Base-by-base conservation (phyloP, 495 filamentous ascomycete species). In the Jackrogersella multiformis region DNA sequence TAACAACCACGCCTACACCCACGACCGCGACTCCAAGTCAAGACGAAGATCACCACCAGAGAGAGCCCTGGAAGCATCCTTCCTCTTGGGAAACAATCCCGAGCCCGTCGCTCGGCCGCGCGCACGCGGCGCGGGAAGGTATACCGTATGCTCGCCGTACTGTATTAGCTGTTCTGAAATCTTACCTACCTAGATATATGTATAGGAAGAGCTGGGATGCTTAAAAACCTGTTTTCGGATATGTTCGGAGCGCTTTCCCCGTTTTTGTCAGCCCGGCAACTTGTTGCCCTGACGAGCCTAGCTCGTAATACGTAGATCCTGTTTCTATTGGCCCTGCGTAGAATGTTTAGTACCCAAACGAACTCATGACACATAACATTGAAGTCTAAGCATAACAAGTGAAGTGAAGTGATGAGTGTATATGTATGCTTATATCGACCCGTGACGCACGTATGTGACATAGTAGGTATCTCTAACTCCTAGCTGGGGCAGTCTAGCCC, bases 381-480 rank as follows among this genome's bases (percentile, higher is more conserved):
- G 3, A 15, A 38, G 10, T 5, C 12, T 2, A 42, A 42, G 18
- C 9, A 16, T 5, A 16, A 16, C 4, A 36, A 9, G 10, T 26
- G 20, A 24, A 38, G 34, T 13, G 20, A 26, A 41, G 38, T 56
- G 12, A 23, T 23, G 18, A 28, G 53, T 34, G 15, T 32, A 48
- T 58, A 46, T 59, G 39, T 38, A 59, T 66, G 54, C 54, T 53
- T 61, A 60, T 66, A 56, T 61, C 56, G 49, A 35, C 56, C n/a
- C 64, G 56, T 48, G 56, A 61, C 26, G 49, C 34, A 51, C 46
- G 51, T 66, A 61, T 66, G 49, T 56, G 56, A 56, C 56, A 59
- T 48, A 49, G 34, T 56, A 49, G 61, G 54, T 57, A 53, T 56
- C 51, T 61, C 42, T 39, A 51, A 41, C 42, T 60, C 64, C 30